phyloP scores from a whole-genome alignment of 306 rosid species.

The Medicago lupulina region DNA sequence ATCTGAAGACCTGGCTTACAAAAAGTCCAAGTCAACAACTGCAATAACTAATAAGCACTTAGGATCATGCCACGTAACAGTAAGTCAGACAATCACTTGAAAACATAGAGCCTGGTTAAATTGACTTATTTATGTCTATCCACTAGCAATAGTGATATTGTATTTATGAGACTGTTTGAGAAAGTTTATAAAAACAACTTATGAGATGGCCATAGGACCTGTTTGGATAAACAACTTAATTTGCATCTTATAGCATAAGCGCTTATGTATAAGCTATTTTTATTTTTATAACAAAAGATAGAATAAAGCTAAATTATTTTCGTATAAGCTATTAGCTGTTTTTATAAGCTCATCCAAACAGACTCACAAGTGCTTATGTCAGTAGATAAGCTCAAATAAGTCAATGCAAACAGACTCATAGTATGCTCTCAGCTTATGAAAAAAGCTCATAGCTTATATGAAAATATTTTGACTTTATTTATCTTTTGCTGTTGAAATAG shows the following conservation, averaged over 20 bases:
- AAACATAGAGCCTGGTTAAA: not conserved
- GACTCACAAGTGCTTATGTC: too few species aligned
- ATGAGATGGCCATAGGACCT: not conserved
- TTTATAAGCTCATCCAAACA: not conserved
- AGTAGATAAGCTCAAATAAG: too few species aligned
- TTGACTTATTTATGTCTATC: not conserved
- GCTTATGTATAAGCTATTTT: too few species aligned
- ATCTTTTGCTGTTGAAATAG: not conserved
- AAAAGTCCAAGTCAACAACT: slow-evolving; percentile 20
- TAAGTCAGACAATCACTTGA: slow-evolving; percentile 1
- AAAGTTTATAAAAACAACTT: not conserved
- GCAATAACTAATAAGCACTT: slow-evolving; percentile 1
- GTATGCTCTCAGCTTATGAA: not conserved
- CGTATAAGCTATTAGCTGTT: not conserved
- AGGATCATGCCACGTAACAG: not conserved
- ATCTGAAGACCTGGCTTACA: slow-evolving; percentile 38
- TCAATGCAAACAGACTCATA: too few species aligned
- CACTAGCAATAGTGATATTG: not conserved
- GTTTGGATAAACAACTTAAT: not conserved
- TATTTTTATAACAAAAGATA: too few species aligned
- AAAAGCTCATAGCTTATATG: not conserved
- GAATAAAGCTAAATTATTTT: too few species aligned
- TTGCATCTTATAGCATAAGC: not conserved
- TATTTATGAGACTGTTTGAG: not conserved
- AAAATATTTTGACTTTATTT: not conserved